These are phyloP conservation scores for Termitomyces sp. DNA, from an alignment of 768 basidiomycete genomes.

Conservation along the genomic window DNA sequence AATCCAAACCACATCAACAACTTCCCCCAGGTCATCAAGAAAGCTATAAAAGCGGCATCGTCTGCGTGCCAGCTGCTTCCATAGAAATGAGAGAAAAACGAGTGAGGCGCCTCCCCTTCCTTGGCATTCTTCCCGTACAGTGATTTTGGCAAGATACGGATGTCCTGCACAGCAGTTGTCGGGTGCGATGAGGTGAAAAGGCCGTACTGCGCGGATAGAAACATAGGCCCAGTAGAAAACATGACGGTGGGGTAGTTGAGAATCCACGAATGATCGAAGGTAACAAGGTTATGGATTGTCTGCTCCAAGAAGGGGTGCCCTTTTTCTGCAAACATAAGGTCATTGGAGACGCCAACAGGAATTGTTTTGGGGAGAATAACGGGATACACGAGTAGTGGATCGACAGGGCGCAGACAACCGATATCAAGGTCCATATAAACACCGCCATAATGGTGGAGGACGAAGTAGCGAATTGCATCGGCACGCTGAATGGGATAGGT, in stretches of 20 bases:
- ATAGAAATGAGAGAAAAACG: slow-evolving; percentile 97
- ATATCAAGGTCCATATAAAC: slow-evolving; percentile 97
- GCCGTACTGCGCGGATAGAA: slow-evolving; percentile 90
- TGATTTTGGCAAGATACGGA: slow-evolving; percentile 91
- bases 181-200: slow-evolving; percentile 73
- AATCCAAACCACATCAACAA: slow-evolving; percentile 81
- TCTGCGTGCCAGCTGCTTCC: slow-evolving; percentile 98
- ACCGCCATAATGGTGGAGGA: slow-evolving; percentile 93
- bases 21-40: slow-evolving; percentile 88
- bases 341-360: slow-evolving; percentile 96
- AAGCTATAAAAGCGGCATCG: slow-evolving; percentile 95
- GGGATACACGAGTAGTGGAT: slow-evolving; percentile 79
- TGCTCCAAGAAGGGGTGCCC: slow-evolving; percentile 86
- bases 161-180: slow-evolving; percentile 57
- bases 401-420: slow-evolving; percentile 82
- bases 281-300: slow-evolving; percentile 85
- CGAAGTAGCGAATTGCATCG: slow-evolving; percentile 96
- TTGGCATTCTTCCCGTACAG: slow-evolving; percentile 97
- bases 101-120: slow-evolving; percentile 74
- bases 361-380: slow-evolving; percentile 94
- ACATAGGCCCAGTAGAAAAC: slow-evolving; percentile 99
- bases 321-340: slow-evolving; percentile 89
- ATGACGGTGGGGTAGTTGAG: slow-evolving; percentile 99
- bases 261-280: slow-evolving; percentile 91
- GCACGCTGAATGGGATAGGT: slow-evolving; percentile 91